Base-by-base conservation (phyloP, 306 rosid genomes). In the Arachis stenosperma region DNA sequence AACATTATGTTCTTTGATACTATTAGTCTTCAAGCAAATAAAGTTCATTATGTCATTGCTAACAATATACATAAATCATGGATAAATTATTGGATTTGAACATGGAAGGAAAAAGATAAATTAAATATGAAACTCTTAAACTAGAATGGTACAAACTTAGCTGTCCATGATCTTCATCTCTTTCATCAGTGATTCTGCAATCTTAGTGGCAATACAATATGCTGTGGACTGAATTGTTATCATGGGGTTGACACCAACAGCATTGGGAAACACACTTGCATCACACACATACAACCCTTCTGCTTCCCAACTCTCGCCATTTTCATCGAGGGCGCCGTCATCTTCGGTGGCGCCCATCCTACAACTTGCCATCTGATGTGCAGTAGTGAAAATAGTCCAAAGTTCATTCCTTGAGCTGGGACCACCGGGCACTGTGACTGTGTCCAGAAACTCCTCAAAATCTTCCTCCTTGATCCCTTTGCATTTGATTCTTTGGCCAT, bases 181-280 rank as follows among this genome's bases (percentile, higher is more conserved):
- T 22, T 52, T 79, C 47, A 75, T 67, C 69, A 94, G 69, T 70
- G 89, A 84, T 29, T 87, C 83, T 2, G 86, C 96, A 72, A 94
- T 91, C 80, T 76, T 89, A 47, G 57, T 88, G 61, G 97, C 79
- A 79, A 94, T 82, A 69, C 96, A 94, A 65, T 89, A 94, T 22
- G 97, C 88, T 5, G 95, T 94, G 75, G 99, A 80, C 81, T 91
- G 76, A 15, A 94, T 91, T 46, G 99, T 91, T 62, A 94, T 57
- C 99, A 94, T 94, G n/a, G 99, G 99, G 62, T 94, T 94, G 51
- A 91, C 92, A 17, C 99, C 99, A 84, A 88, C 10, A 22, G 97
- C 99, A 59, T 74, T 83, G 1, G 97, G 99, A 7, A 94, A 83
- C 80, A 94, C 80, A 43, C 99, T 94, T 41, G 87, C 97, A 77